Conservation (phyloP, 352 stramenopile genomes). For the Globisporangium echinulatum region DNA sequence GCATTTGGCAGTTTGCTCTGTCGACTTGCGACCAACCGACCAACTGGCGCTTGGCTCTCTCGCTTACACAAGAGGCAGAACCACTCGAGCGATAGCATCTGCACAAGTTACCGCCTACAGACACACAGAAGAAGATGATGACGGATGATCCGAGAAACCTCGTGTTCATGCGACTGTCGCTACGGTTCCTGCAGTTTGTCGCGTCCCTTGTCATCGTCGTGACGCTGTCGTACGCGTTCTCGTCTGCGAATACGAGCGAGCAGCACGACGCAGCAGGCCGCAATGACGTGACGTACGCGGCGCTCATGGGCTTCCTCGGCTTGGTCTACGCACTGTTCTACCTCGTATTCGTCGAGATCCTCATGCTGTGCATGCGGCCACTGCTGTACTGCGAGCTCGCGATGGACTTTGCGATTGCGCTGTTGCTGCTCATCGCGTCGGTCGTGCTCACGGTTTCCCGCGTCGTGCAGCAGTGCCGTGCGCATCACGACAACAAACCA, state of each 20-base stretch:
- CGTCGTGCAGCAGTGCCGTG: slow-evolving; percentile 4
- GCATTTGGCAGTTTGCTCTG: too few relatives aligned
- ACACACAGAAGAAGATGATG: too few relatives aligned
- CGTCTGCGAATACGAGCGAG: slow-evolving; percentile 5
- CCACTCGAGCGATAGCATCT: too few relatives aligned
- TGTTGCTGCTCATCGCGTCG: slow-evolving; percentile 12
- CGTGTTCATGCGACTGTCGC: slow-evolving; percentile 15
- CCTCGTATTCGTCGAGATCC: slow-evolving; percentile 14
- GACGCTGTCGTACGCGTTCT: slow-evolving; percentile 4
- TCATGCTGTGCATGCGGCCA: slow-evolving; percentile 12
- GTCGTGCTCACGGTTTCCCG: slow-evolving; percentile 10
- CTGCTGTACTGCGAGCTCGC: slow-evolving; percentile 13
- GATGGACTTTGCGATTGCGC: slow-evolving; percentile 11
- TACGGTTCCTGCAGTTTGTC: slow-evolving; percentile 14
- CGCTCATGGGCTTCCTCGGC: slow-evolving; percentile 15
- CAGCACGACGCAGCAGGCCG: not conserved
- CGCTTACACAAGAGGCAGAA: too few relatives aligned
- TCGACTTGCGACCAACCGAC: too few relatives aligned
- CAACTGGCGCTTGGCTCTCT: too few relatives aligned
- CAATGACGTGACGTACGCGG: slow-evolving; percentile 11
- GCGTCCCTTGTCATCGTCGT: slow-evolving; percentile 9
- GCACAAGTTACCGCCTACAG: too few relatives aligned
- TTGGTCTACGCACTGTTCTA: slow-evolving; percentile 14
- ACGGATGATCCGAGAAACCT: slow-evolving; percentile 6
- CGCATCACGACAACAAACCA: slow-evolving; percentile 3